phyloP scores from a whole-genome alignment of 306 rosid species.

The Rosa persica region DNA sequence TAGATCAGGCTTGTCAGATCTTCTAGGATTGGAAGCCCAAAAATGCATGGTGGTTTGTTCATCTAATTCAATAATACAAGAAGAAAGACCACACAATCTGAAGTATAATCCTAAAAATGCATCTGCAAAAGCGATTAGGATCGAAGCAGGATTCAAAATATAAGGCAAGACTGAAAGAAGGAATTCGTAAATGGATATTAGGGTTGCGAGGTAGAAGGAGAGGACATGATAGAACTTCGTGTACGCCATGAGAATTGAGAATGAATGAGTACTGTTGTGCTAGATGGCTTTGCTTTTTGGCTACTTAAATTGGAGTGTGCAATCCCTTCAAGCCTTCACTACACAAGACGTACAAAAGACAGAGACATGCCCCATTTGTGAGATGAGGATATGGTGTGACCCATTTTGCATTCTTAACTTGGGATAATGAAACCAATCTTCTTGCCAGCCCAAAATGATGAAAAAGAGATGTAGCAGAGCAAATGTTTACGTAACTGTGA shows the following conservation, averaged over 20 bases:
- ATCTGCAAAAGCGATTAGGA: slow-evolving; percentile 8
- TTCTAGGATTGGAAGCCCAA: slow-evolving; percentile 27
- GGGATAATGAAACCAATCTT: slow-evolving; percentile 6
- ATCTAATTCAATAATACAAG: slow-evolving; percentile 29
- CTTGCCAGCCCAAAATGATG: slow-evolving; percentile 5
- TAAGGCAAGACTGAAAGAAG: slow-evolving; percentile 5
- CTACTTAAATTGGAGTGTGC: background rate
- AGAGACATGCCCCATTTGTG: background rate
- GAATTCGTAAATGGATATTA: slow-evolving; percentile 12
- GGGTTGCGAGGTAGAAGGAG: slow-evolving; percentile 19
- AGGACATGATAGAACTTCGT: slow-evolving; percentile 2
- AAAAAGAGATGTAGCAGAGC: background rate
- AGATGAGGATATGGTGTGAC: slow-evolving; percentile 7
- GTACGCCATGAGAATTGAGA: slow-evolving; percentile 19
- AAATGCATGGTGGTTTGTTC: slow-evolving; percentile 43
- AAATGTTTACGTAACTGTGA: background rate
- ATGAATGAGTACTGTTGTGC: background rate
- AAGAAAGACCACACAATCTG: slow-evolving; percentile 32
- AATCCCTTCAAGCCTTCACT: slow-evolving; percentile 11
- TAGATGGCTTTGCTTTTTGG: background rate
- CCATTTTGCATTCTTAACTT: slow-evolving; percentile 3
- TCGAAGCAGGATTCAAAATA: background rate
- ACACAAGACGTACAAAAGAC: background rate
- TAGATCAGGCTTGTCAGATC: slow-evolving; percentile 20
- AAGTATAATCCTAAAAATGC: slow-evolving; percentile 25